Conservation (phyloP, 371 early-diverging fungal genomes). For the Dichotomocladium elegans region DNA sequence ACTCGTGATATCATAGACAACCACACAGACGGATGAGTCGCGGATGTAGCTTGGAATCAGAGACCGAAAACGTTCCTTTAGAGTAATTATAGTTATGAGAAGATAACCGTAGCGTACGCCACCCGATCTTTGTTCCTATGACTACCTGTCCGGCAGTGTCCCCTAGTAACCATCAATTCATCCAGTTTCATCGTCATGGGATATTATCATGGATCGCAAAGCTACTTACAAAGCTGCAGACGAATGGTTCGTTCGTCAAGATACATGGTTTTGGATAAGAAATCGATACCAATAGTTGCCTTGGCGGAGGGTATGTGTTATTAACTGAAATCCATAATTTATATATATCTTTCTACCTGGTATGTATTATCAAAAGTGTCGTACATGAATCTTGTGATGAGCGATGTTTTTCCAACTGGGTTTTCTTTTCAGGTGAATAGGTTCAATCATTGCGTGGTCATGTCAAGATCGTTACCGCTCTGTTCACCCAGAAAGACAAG, state of each 20-base stretch:
- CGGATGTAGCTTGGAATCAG: constrained; percentile 99
- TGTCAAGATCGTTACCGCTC: constrained; percentile 89
- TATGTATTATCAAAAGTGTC: constrained; percentile 98
- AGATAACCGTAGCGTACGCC: background rate
- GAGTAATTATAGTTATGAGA: background rate
- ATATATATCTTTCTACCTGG: constrained; percentile 68
- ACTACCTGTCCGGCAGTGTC: constrained; percentile 99
- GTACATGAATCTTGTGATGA: constrained; percentile 99
- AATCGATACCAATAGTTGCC: constrained; percentile 99
- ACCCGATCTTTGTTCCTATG: background rate
- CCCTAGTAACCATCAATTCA: constrained; percentile 47
- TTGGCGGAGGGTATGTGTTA: constrained; percentile 19
- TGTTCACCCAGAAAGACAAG: constrained; percentile 96
- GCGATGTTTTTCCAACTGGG: constrained; percentile 98
- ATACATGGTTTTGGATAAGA: constrained; percentile 99
- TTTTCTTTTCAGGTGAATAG: too few relatives aligned
- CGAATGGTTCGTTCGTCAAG: constrained; percentile 95
- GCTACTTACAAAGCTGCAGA: constrained; percentile 81
- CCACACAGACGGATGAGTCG: constrained; percentile 96
- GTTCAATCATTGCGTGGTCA: too few relatives aligned
- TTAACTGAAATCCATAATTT: background rate
- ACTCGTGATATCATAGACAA: constrained; percentile 96
- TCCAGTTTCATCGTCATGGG: background rate
- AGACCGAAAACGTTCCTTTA: constrained; percentile 92
- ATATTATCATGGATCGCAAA: background rate